These are phyloP conservation scores for Thalassiosira livingstoniorum DNA, from an alignment of 352 stramenopile genomes.

Conservation along the genomic window DNA sequence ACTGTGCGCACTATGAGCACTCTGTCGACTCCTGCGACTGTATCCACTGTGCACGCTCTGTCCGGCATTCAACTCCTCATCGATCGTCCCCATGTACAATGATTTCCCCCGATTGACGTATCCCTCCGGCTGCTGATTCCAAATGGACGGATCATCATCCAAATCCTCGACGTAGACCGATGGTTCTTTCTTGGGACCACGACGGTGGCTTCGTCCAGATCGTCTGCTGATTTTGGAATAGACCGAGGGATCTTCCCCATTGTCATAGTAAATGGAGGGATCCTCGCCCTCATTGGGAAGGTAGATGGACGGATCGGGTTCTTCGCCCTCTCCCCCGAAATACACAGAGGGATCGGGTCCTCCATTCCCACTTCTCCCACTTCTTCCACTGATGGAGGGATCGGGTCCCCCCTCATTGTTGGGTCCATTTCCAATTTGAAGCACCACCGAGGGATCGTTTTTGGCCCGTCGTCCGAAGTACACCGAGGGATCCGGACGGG, in stretches of 20 bases:
- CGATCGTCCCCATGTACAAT: background rate
- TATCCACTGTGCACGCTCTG: too few species aligned
- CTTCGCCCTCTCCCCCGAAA: slow-evolving; percentile 21
- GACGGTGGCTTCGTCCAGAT: background rate
- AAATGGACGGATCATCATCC: background rate
- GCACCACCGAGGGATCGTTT: too few species aligned
- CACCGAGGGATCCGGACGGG: too few species aligned
- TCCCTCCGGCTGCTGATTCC: background rate
- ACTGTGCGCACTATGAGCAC: too few species aligned
- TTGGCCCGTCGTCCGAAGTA: too few species aligned
- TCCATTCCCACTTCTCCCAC: slow-evolving; percentile 20
- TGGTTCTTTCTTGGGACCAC: too few species aligned
- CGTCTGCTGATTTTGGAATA: too few species aligned
- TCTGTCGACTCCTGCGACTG: too few species aligned
- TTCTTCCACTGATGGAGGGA: background rate
- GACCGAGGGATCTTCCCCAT: too few species aligned
- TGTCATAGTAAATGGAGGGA: too few species aligned
- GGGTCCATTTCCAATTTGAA: too few species aligned
- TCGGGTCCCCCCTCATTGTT: slow-evolving; percentile 21
- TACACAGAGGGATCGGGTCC: background rate
- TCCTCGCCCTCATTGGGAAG: slow-evolving; percentile 41
- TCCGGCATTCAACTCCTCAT: too few species aligned
- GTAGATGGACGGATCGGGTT: slow-evolving; percentile 56
- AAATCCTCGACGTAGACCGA: slow-evolving; percentile 1
- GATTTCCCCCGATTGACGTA: background rate